Base-by-base conservation (phyloP, 192 early-diverging fungal species). In the Umbelopsis sp. region DNA sequence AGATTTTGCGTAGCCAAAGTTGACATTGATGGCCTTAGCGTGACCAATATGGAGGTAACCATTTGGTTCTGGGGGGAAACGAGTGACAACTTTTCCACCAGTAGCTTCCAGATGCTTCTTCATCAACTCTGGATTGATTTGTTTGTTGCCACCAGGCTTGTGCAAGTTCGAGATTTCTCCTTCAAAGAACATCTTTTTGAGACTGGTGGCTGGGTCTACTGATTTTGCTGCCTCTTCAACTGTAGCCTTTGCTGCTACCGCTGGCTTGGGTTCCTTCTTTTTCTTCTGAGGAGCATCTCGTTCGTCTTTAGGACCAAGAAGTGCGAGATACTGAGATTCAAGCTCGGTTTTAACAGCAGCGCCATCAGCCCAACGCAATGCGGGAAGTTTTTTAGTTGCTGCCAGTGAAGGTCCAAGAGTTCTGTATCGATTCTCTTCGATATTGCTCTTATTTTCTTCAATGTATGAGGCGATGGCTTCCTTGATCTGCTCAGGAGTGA, bases 51-150 rank as follows among this genome's bases (percentile, higher is more conserved):
- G 97, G 59, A 99, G 85, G 84, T 90, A 97, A 25, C 98, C 97
- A 79, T 99, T 99, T 66, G 98, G 98, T 87, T 99, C 98, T 66
- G 98, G 98, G 25, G 98, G 98, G 85, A 99, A 99, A 44, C 98
- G 96, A 16, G 98, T 99, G 20, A 98, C 73, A 16, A 99, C 97
- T 74, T 89, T 89, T 20, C 95, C 94, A 45, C 91, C 91, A 1
- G 98, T 99, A 7, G 90, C 89, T 65, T 90, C 89, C 36, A 99
- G 84, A 77, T 99, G 98, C 80, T 91, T 88, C 31, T 85, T 86
- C 89, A 94, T 97, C 62, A 99, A 82, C 75, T 91, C 87, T 10
- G 92, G 91, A 62, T 94, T 92, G 81, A 98, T 94, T 84, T 99
- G 98, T 24, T 91, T 90, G 82, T 99, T 99, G 70, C 90, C 97